These are phyloP conservation scores for Laguncularia racemosa DNA, from an alignment of 345 rosid species.

Conservation along the genomic window DNA sequence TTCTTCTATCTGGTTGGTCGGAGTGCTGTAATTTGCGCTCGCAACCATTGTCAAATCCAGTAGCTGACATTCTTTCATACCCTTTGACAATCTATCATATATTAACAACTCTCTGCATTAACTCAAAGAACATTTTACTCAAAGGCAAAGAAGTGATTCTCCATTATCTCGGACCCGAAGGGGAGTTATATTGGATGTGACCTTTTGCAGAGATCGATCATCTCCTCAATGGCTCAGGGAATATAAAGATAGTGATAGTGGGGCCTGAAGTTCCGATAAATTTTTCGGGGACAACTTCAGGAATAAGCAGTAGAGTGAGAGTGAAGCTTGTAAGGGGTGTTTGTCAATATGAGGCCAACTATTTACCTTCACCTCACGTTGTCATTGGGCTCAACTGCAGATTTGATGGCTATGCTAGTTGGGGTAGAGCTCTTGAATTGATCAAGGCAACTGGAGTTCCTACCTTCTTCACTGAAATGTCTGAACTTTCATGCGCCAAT, in stretches of 20 bases:
- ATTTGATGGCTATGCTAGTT: constrained; percentile 27
- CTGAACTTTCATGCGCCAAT: constrained; percentile 42
- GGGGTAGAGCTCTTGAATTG: constrained; percentile 39
- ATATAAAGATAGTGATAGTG: constrained; percentile 34
- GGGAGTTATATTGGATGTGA: constrained; percentile 38
- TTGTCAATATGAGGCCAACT: constrained; percentile 46
- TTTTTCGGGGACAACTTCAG: constrained; percentile 36
- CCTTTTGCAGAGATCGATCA: constrained; percentile 36
- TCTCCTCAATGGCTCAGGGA: constrained; percentile 32
- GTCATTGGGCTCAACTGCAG: constrained; percentile 43
- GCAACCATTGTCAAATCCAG: constrained; percentile 43
- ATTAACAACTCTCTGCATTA: constrained; percentile 34
- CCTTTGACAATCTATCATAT: constrained; percentile 46
- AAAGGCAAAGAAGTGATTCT: constrained; percentile 36
- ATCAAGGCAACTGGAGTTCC: constrained; percentile 30
- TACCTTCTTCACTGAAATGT: constrained; percentile 40
- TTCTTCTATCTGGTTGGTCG: constrained; percentile 44
- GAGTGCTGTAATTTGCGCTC: constrained; percentile 45
- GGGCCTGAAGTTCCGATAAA: constrained; percentile 39
- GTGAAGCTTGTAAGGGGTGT: constrained; percentile 37
- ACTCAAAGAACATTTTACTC: constrained; percentile 37
- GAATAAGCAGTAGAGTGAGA: constrained; percentile 34
- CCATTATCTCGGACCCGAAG: constrained; percentile 39
- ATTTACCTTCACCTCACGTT: constrained; percentile 40
- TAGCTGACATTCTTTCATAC: constrained; percentile 43